Evolutionary conservation across 768 basidiomycete species (phyloP), one percentile per base, ranked within the genome.

Genomic region (Symmetrospora coprosmae): DNA sequence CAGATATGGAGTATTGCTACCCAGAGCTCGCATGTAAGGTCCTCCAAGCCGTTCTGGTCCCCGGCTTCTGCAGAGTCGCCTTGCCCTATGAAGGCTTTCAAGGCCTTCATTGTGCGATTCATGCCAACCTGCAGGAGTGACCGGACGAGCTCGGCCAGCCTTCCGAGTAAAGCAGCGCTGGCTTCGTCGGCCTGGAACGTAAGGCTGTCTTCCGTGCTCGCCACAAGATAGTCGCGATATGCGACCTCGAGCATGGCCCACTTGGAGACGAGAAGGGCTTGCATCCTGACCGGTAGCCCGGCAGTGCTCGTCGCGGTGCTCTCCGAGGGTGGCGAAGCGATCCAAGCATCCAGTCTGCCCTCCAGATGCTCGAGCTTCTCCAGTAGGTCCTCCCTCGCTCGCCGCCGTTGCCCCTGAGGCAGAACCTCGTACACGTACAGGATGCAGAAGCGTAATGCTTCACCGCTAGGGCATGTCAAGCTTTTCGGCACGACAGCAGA

Each of bases 201-300:
- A n/a, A n/a, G n/a, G n/a, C n/a, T n/a, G n/a, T n/a, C n/a, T n/a
- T n/a, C n/a, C n/a, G n/a, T n/a, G n/a, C n/a, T n/a, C n/a, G n/a
- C n/a, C n/a, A n/a, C n/a, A n/a, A n/a, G 17, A 47, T 71, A 71
- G 23, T 77, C 61, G 17, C 81, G 78, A 34, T 73, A 73, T 2
- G 77, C 73, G 19, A 83, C 55, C 66, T 84, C 84, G 31, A 86
- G 73, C 2, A 75, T 66, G 68, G 83, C 82, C 85, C 85, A 87
- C 33, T 76, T 74, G n/a, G 77, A 64, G 9, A 74, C 68, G 40
- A 83, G 70, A 16, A 65, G 40, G 4, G 17, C 23, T 19, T 39
- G n/a, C 39, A 21, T 58, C 25, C 25, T 9, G 4, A 72, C 2
- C 66, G 60, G 64, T 76, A 75, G n/a, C n/a, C n/a, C n/a, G n/a